These are phyloP conservation scores for Candida sphagnicola DNA, from an alignment of 805 yeast genomes.

Conservation along the genomic window DNA sequence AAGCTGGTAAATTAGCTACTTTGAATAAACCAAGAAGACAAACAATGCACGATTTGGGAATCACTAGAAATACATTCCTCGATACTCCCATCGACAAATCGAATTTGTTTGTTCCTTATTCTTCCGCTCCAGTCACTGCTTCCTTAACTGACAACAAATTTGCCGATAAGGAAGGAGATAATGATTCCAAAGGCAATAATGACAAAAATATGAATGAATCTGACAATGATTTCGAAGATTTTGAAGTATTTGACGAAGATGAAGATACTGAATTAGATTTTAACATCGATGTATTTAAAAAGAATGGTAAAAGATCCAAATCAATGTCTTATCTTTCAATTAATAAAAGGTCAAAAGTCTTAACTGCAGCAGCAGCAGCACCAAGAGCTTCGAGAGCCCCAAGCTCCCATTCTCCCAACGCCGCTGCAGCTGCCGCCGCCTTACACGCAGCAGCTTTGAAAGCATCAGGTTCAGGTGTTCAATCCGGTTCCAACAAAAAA, in stretches of 20 bases:
- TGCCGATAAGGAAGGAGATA: conserved; percentile 4
- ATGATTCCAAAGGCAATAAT: conserved; percentile 4
- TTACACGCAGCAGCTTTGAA: conserved; percentile 63
- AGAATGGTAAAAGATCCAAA: conserved; percentile 56
- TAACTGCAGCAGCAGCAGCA: conserved; percentile 81
- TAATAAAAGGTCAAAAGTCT: conserved; percentile 44
- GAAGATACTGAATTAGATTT: conserved; percentile 29
- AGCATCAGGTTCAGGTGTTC: conserved; percentile 20
- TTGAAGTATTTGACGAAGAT: conserved; percentile 38
- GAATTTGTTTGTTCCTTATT: conserved; percentile 60
- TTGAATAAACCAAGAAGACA: conserved; percentile 43
- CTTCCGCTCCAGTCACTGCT: conserved; percentile 77
- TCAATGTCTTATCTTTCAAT: conserved; percentile 55
- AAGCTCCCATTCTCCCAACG: conserved; percentile 53
- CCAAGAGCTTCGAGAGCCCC: conserved; percentile 70
- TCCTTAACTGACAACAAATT: conserved; percentile 35
- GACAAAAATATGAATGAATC: conserved; percentile 17
- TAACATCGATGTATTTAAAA: conserved; percentile 37
- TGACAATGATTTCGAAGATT: conserved; percentile 46
- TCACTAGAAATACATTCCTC: conserved; percentile 36
- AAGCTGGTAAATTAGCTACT: conserved; percentile 31
- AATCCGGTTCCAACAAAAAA: conserved; percentile 41
- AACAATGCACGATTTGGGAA: conserved; percentile 51
- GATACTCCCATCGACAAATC: conserved; percentile 34
- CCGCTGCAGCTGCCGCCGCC: conserved; percentile 74